phyloP scores from a whole-genome alignment of 768 basidiomycete genomes.

The Tylopilus plumbeoviolaceoides region DNA sequence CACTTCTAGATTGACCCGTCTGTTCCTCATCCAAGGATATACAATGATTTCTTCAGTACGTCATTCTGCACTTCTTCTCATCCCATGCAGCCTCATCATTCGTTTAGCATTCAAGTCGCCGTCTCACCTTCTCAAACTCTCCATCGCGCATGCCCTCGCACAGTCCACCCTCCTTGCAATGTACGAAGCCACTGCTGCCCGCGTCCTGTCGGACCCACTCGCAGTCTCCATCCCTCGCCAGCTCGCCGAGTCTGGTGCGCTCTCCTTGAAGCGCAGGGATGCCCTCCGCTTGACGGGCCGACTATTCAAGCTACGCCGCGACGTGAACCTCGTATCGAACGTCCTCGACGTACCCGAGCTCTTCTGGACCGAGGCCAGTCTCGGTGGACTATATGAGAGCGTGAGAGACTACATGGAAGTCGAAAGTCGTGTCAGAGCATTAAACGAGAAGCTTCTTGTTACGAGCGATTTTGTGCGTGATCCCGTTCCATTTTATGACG shows the following conservation, averaged over 20 bases:
- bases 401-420: constrained; percentile 96
- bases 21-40: constrained; percentile 85
- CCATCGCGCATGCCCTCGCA: constrained; percentile 91
- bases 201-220: constrained; percentile 70
- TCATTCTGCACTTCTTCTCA: constrained; percentile 9
- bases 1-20: constrained; percentile 67
- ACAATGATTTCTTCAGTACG: constrained; percentile 95
- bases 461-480: constrained; percentile 80
- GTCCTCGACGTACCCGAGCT: constrained; percentile 91
- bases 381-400: constrained; percentile 86
- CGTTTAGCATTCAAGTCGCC: constrained; percentile 80
- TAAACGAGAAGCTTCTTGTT: constrained; percentile 86
- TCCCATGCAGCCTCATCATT: not conserved
- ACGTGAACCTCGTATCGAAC: constrained; percentile 89
- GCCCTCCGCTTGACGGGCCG: constrained; percentile 84
- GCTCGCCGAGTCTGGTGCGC: constrained; percentile 71
- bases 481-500: not conserved
- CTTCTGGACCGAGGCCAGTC: constrained; percentile 92
- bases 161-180: constrained; percentile 90
- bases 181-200: constrained; percentile 76
- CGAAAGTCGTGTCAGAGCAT: constrained; percentile 68
- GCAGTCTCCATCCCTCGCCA: constrained; percentile 82
- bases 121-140: constrained; percentile 86
- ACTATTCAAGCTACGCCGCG: constrained; percentile 82
- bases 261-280: constrained; percentile 72